Evolutionary conservation across 2,329 filamentous ascomycete genomes (phyloP), one percentile per base, ranked within the genome.

Genomic region (Knoxdaviesia capensis): DNA sequence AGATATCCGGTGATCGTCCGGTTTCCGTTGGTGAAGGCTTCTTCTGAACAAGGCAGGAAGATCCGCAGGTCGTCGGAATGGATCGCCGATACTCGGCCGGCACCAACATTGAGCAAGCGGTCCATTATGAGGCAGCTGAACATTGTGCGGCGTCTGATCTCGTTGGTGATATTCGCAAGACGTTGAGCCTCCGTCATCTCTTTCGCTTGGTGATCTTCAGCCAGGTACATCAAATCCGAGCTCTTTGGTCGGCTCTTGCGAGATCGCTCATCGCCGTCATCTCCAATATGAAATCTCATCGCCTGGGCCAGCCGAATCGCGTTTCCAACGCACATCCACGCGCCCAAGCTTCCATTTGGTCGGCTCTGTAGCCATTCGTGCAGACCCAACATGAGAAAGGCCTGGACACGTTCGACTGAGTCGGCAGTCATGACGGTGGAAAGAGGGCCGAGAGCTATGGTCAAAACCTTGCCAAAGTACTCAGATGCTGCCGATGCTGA

Each of bases 51-150:
- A 2, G 78, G 78, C 5, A 84, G 60, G 52, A 79, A 77, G 20
- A 81, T 74, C 33, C 66, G 63, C 6, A 82, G 56, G 44, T 78
- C 71, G 4, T 72, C 63, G 1, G 70, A 59, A 34, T 66, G 64
- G 37, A 83, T 65, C 51, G 72, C 74, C 9, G 69, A 65, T 1
- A 71, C 65, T 28, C 77, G 64, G 41, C 73, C 67, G 46, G 71
- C 71, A 20, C 77, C 77, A 49, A 71, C 76, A 34, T 75, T 71
- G 29, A 83, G 59, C 55, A 82, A 71, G 3, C 77, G 70, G 53
- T 85, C 80, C 49, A 85, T 63, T 41, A 83, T 74, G 45, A 80
- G 75, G 51, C 78, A 82, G 49, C 78, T 81, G 62, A 79, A 84
- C 62, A 83, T 80, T 1, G 79, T 82, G 6, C 80, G 69, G 30